Evolutionary conservation across 202 grass and related monocot species (phyloP), one percentile per base, ranked within the genome.

Genomic region (Carex sylvatica): DNA sequence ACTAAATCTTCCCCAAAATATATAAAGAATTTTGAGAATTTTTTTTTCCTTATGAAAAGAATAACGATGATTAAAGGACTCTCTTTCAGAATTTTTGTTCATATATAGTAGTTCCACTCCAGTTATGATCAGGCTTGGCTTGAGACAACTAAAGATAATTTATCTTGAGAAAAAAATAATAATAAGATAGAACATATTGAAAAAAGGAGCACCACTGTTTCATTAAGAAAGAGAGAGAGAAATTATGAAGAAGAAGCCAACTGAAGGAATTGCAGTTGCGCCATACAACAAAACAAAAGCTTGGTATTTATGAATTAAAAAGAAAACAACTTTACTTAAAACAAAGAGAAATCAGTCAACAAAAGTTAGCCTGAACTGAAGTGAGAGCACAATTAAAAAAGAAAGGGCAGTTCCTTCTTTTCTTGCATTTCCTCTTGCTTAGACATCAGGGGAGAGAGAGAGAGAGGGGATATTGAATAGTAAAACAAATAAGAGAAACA

Each of bases 381-480:
- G 72, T 18, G 54, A 35, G 33, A 55, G 0, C 51, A 22, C 77
- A 49, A 64, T 74, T 86, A 68, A 81, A 91, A 88, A 38, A 71
- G 88, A 91, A 96, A 93, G 88, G 82, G 44, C 87, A 88, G 8
- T 54, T 33, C 42, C 33, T 36, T 78, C 90, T 89, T 89, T 93
- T 80, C 78, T 82, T 69, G 22, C 80, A 51, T 82, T 80, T 54
- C 4, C 76, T 49, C 63, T 78, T 54, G 58, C 73, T 56, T 56
- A 35, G 49, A 77, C 53, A 49, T 71, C n/a, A 71, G 68, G 23
- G 11, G 31, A 31, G 13, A 9, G 23, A 33, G 18, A 69, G 51
- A 55, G 20, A 23, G 38, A 83, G 47, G 18, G 30, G 59, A 28
- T 65, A 24, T 73, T 13, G 26, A 33, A 3, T 77, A 12, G 13